Evolutionary conservation across 2,329 filamentous ascomycete genomes (phyloP).

Genomic region (Xylariaceae sp.): DNA sequence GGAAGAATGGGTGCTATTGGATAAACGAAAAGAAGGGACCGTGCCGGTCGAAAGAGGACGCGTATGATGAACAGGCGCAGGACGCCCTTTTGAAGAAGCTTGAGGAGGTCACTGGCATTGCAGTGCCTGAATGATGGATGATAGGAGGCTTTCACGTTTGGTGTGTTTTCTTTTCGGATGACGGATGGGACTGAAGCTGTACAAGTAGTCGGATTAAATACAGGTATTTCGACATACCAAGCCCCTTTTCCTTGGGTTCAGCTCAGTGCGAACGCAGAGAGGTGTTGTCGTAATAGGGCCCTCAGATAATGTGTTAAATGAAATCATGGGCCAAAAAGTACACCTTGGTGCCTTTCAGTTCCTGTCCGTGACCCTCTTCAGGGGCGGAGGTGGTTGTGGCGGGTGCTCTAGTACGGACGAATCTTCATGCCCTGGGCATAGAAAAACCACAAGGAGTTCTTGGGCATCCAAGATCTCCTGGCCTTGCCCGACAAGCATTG

Average conservation of each 20-base stretch:
- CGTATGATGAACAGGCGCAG: conserved; percentile 38
- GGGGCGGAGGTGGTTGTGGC: too few species aligned
- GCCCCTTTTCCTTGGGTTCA: too few species aligned
- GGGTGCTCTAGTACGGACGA: too few species aligned
- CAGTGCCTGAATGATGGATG: conserved; percentile 4
- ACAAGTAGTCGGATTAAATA: not conserved
- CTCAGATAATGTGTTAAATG: too few species aligned
- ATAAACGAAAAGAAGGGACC: conserved; percentile 27
- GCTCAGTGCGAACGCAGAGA: too few species aligned
- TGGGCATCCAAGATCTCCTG: not conserved
- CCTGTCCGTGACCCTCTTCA: too few species aligned
- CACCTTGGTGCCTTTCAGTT: too few species aligned
- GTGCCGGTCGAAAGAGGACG: conserved; percentile 28
- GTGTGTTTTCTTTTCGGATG: not conserved
- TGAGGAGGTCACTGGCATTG: conserved; percentile 26
- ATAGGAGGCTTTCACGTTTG: not conserved
- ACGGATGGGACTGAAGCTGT: not conserved
- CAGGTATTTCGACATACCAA: not conserved
- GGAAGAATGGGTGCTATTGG: conserved; percentile 38
- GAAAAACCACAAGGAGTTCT: not conserved
- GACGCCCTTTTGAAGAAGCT: conserved; percentile 40
- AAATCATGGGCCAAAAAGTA: too few species aligned
- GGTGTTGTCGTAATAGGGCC: too few species aligned
- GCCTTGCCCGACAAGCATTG: too few species aligned
- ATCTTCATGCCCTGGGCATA: not conserved